Percentiles rank a stretch among this genome's conserved stretches.
Conservation (phyloP, 805 yeast species). For the Starmerella floricola region DNA sequence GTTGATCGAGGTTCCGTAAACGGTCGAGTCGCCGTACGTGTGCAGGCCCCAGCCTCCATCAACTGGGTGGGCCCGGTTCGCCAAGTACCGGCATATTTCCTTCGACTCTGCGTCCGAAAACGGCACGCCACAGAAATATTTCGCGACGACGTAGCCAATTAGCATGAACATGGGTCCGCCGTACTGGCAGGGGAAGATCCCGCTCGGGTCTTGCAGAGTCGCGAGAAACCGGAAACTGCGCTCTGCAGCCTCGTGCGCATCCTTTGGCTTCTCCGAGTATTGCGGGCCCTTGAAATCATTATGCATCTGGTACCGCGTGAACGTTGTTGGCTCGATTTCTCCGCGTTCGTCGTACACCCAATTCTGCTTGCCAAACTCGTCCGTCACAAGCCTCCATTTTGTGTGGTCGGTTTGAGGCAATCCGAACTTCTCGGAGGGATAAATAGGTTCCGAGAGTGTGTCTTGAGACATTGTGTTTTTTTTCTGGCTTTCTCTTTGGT, state of each 20-base stretch:
- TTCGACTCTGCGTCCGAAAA: constrained; percentile 52
- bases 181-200: constrained; percentile 82
- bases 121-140: constrained; percentile 53
- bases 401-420: constrained; percentile 54
- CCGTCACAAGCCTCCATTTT: constrained; percentile 64
- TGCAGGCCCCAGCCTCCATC: constrained; percentile 99
- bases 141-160: constrained; percentile 69
- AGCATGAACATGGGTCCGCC: constrained; percentile 98
- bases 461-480: too few species aligned
- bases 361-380: constrained; percentile 60
- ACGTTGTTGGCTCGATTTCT: constrained; percentile 30
- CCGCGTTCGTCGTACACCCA: constrained; percentile 52
- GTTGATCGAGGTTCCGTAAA: constrained; percentile 85
- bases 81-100: constrained; percentile 74
- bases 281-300: constrained; percentile 20
- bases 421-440: constrained; percentile 54
- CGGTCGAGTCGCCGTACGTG: constrained; percentile 82
- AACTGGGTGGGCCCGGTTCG: constrained; percentile 89
- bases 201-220: constrained; percentile 67
- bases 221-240: constrained; percentile 65
- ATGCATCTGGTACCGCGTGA: constrained; percentile 25
- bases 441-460: background rate
- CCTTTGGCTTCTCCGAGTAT: constrained; percentile 21
- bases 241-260: constrained; percentile 37
- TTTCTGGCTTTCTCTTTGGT: too few species aligned